Evolutionary conservation across 108 stramenopile species (phyloP).

Genomic region (Discostella pseudostelligera): DNA sequence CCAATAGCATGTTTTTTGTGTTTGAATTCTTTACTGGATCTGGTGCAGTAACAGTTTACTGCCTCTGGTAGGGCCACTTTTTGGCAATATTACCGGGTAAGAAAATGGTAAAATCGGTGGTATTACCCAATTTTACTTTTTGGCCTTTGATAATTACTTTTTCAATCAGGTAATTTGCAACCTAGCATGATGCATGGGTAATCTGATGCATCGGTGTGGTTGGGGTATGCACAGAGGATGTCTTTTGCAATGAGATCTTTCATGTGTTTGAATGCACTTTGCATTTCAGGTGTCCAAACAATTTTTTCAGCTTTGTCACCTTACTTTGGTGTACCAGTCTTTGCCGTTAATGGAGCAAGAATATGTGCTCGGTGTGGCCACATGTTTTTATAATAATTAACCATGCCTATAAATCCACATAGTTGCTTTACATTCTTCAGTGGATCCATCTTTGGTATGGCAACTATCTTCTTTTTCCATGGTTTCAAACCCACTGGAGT

Average conservation of each 20-base stretch:
- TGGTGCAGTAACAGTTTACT: too few species aligned
- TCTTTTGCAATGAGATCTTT: slow-evolving; percentile 26
- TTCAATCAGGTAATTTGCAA: too few species aligned
- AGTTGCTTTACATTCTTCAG: slow-evolving; percentile 37
- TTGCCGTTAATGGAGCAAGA: slow-evolving; percentile 33
- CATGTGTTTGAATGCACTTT: slow-evolving; percentile 37
- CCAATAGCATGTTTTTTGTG: too few species aligned
- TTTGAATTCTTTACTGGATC: too few species aligned
- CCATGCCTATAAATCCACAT: slow-evolving; percentile 44
- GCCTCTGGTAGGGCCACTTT: too few species aligned
- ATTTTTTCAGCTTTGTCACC: slow-evolving; percentile 6
- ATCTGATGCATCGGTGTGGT: slow-evolving; percentile 50
- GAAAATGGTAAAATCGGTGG: too few species aligned
- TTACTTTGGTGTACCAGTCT: background rate
- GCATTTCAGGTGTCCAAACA: slow-evolving; percentile 24
- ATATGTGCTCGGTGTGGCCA: slow-evolving; percentile 51
- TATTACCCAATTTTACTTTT: too few species aligned
- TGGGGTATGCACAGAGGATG: slow-evolving; percentile 32
- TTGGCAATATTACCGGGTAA: too few species aligned
- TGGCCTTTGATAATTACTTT: too few species aligned
- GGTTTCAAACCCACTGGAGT: slow-evolving; percentile 44
- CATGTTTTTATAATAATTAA: slow-evolving; percentile 46
- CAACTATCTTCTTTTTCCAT: slow-evolving; percentile 44
- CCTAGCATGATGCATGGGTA: slow-evolving; percentile 41
- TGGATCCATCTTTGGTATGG: slow-evolving; percentile 32